Evolutionary conservation across 306 rosid genomes (phyloP).

Genomic region (Glycyrrhiza uralensis): DNA sequence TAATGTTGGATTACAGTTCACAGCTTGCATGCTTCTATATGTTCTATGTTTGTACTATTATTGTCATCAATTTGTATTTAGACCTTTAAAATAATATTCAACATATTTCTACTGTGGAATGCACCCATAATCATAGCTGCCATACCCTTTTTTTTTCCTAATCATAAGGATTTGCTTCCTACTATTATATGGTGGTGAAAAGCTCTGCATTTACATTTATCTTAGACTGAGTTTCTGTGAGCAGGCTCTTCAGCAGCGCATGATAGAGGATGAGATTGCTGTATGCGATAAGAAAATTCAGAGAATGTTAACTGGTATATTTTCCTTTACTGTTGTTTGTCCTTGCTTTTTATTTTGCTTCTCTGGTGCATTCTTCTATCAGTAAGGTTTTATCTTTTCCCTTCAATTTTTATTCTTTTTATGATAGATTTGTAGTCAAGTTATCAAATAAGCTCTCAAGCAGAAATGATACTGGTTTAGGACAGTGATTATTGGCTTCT

Average conservation of each 20-base stretch:
- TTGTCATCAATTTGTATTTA: neutral
- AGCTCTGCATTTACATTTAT: neutral
- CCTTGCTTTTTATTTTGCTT: constrained; percentile 7
- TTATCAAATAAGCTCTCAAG: neutral
- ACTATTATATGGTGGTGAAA: neutral
- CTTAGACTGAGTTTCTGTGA: constrained; percentile 27
- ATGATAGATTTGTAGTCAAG: neutral
- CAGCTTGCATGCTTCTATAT: neutral
- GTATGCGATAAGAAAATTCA: constrained; percentile 58
- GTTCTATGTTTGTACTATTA: neutral
- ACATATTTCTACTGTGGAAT: neutral
- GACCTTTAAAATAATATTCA: neutral
- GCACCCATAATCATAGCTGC: neutral
- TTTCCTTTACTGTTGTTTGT: neutral
- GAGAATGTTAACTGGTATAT: constrained; percentile 49
- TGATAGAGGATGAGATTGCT: constrained; percentile 67
- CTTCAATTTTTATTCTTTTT: neutral
- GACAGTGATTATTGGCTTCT: neutral
- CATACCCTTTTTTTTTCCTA: neutral
- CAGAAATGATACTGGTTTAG: neutral
- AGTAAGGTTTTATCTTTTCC: neutral
- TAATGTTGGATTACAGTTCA: neutral
- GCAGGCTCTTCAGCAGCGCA: constrained; percentile 66
- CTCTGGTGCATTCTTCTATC: neutral
- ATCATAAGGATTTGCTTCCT: neutral